Conservation (phyloP, 2,329 filamentous ascomycete species). For the Beauveria medogensis region DNA sequence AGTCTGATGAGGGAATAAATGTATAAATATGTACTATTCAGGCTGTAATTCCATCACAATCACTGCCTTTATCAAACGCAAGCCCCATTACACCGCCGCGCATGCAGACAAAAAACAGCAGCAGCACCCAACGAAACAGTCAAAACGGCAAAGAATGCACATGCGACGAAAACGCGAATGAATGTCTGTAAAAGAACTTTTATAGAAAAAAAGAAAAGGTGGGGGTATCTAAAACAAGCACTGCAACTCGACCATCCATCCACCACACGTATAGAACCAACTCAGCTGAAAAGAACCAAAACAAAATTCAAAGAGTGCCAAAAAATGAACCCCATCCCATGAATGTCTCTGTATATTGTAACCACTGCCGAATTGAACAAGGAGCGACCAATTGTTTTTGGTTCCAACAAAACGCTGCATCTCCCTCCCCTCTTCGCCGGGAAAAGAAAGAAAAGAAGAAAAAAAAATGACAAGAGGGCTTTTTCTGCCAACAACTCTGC, state of each 20-base stretch:
- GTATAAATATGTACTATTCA: too few relatives aligned
- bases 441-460: not conserved
- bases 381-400: not conserved
- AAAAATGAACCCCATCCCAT: not conserved
- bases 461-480: not conserved
- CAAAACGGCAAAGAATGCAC: not conserved
- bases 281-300: not conserved
- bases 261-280: not conserved
- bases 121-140: not conserved
- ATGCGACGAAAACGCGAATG: not conserved
- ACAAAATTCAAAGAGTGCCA: not conserved
- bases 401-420: not conserved
- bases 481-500: not conserved
- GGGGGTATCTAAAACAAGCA: slow-evolving; percentile 4
- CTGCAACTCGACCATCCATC: not conserved
- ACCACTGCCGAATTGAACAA: not conserved
- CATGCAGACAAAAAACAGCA: not conserved
- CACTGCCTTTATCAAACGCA: too few relatives aligned
- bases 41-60: too few relatives aligned
- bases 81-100: too few relatives aligned
- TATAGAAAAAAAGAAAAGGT: not conserved
- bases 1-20: too few relatives aligned
- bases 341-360: not conserved
- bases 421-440: not conserved
- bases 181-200: not conserved